Conservation (phyloP, 805 yeast genomes). For the Yarrowia hollandica region DNA sequence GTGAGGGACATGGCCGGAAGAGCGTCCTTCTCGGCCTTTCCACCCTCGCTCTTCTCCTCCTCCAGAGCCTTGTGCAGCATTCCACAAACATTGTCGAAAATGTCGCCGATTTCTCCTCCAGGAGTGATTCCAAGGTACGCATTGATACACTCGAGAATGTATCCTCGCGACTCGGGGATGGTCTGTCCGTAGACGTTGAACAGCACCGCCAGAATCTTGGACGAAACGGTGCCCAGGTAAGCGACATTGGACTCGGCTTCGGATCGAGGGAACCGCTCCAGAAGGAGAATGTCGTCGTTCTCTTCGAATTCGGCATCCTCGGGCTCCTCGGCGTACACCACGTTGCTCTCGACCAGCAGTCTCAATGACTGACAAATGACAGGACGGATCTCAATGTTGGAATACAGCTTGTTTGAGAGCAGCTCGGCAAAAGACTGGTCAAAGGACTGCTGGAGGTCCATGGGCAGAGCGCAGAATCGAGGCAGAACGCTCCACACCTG, state of each 20-base stretch:
- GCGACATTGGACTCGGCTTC: conserved; percentile 59
- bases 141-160: conserved; percentile 82
- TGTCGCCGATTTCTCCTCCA: conserved; percentile 62
- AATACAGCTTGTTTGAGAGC: conserved; percentile 71
- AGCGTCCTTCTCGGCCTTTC: conserved; percentile 39
- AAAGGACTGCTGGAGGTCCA: conserved; percentile 64
- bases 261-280: conserved; percentile 58
- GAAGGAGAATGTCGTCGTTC: conserved; percentile 58
- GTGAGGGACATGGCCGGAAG: conserved; percentile 67
- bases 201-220: conserved; percentile 79
- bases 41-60: conserved; percentile 43
- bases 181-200: conserved; percentile 94
- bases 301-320: neutral
- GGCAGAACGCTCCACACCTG: conserved; percentile 94
- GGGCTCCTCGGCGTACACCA: conserved; percentile 61
- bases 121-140: conserved; percentile 71
- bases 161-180: conserved; percentile 76
- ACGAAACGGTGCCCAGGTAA: conserved; percentile 58
- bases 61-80: conserved; percentile 68
- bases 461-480: conserved; percentile 82
- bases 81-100: conserved; percentile 84
- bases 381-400: conserved; percentile 71
- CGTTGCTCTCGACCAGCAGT: conserved; percentile 73
- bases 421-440: conserved; percentile 74
- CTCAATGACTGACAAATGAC: conserved; percentile 81